phyloP scores from a whole-genome alignment of 1,139 yeast genomes.

The Pneumocystis wakefieldiae region DNA sequence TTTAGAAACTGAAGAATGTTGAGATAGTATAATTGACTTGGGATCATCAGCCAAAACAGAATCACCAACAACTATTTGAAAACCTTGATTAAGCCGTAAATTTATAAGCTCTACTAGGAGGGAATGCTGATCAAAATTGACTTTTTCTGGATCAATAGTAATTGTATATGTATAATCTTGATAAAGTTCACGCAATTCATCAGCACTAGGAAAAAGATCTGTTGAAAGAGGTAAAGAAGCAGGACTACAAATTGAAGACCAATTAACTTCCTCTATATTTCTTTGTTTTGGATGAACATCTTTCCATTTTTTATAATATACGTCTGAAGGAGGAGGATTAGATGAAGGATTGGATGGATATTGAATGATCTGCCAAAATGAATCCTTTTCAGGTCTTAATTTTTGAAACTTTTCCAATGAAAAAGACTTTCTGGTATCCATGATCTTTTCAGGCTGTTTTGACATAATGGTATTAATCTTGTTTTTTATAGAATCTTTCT shows the following conservation, averaged over 20 bases:
- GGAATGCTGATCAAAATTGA: slow-evolving; percentile 41
- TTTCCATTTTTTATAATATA: slow-evolving; percentile 60
- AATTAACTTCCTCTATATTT: slow-evolving; percentile 43
- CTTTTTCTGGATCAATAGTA: slow-evolving; percentile 38
- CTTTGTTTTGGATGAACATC: slow-evolving; percentile 27
- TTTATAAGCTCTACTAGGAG: slow-evolving; percentile 80
- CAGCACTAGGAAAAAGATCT: slow-evolving; percentile 53
- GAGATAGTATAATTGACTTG: slow-evolving; percentile 36
- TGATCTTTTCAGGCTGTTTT: background rate
- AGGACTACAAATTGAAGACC: slow-evolving; percentile 88
- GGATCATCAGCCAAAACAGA: background rate
- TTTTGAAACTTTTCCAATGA: slow-evolving; percentile 7
- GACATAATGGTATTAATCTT: background rate
- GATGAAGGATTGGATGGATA: slow-evolving; percentile 53
- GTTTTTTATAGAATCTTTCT: background rate
- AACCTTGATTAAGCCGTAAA: slow-evolving; percentile 67
- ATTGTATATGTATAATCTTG: slow-evolving; percentile 49
- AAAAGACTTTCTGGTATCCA: background rate
- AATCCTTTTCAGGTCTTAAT: slow-evolving; percentile 4
- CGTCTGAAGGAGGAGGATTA: slow-evolving; percentile 32
- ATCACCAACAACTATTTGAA: slow-evolving; percentile 48
- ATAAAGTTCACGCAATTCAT: slow-evolving; percentile 37
- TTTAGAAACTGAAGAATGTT: slow-evolving; percentile 32
- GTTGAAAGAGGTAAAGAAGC: slow-evolving; percentile 80
- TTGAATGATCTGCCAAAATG: slow-evolving; percentile 45